Evolutionary conservation across 2,329 filamentous ascomycete genomes (phyloP).

Genomic region (Trichoderma oligosporum): DNA sequence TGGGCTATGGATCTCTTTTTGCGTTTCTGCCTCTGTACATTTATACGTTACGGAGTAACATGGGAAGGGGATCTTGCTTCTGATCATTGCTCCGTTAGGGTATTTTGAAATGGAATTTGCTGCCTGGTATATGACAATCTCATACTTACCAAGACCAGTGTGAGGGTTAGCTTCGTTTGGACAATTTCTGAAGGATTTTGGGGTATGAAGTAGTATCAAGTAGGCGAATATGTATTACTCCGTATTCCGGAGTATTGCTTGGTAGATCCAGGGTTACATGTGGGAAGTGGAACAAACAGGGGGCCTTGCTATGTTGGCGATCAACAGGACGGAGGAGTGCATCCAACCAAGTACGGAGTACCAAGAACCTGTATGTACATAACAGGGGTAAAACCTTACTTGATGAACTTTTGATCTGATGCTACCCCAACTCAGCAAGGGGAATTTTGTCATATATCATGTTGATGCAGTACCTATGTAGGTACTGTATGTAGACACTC

Average conservation of each 20-base stretch:
- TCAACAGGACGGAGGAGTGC: not conserved
- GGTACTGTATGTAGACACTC: too few relatives aligned
- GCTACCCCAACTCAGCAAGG: slow-evolving; percentile 4
- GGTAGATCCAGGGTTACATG: slow-evolving; percentile 16
- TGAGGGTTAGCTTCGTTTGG: not conserved
- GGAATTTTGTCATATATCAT: not conserved
- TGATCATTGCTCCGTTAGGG: not conserved
- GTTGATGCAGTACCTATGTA: too few relatives aligned
- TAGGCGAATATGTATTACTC: slow-evolving; percentile 2
- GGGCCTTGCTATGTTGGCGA: not conserved
- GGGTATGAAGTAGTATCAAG: not conserved
- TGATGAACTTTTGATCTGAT: not conserved
- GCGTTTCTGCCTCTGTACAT: not conserved
- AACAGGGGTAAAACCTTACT: not conserved
- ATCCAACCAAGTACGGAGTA: too few relatives aligned
- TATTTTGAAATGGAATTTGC: not conserved
- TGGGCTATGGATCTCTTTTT: not conserved
- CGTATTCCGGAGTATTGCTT: slow-evolving; percentile 10
- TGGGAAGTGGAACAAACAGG: not conserved
- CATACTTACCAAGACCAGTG: not conserved
- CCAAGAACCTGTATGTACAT: not conserved
- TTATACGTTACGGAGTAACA: too few relatives aligned
- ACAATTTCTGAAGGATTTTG: not conserved
- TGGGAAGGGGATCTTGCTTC: not conserved
- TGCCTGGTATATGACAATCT: not conserved